Percentiles rank a stretch among this genome's conserved stretches.
These are phyloP conservation scores for Flaveria sonorensis DNA, from an alignment of 129 eudicot species.

Conservation along the genomic window DNA sequence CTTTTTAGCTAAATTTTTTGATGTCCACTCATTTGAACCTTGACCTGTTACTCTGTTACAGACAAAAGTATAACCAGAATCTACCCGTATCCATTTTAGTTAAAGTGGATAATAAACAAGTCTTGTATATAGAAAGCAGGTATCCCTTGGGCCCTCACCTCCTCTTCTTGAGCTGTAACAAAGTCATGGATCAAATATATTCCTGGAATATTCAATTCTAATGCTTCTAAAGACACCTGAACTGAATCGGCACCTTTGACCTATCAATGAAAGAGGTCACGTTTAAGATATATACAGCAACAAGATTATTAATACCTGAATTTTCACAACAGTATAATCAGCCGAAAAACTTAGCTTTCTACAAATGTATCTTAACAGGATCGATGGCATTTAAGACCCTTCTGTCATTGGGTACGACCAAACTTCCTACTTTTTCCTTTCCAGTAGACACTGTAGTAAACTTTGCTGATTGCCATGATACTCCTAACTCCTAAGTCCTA, in stretches of 20 bases:
- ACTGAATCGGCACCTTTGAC: conserved; percentile 45
- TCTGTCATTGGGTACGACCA: too few relatives aligned
- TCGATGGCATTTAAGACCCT: too few relatives aligned
- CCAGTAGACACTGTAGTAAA: too few relatives aligned
- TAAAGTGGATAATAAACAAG: neutral
- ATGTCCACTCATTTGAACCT: neutral
- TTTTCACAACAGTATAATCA: conserved; percentile 10
- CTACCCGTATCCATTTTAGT: neutral
- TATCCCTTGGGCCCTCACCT: conserved; percentile 47
- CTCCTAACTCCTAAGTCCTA: too few relatives aligned
- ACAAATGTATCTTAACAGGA: neutral
- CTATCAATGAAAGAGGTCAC: conserved; percentile 36
- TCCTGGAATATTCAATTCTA: conserved; percentile 81
- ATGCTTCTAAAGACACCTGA: conserved; percentile 61
- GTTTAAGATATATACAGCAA: conserved; percentile 5
- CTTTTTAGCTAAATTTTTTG: neutral
- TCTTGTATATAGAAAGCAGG: conserved; percentile 10
- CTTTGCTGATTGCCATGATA: too few relatives aligned
- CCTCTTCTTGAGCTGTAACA: conserved; percentile 71
- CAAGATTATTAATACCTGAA: neutral
- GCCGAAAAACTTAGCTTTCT: neutral
- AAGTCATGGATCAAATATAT: conserved; percentile 80
- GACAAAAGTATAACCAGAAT: neutral
- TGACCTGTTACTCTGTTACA: neutral
- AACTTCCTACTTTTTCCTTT: too few relatives aligned